Conservation (phyloP, 2,329 filamentous ascomycete genomes). For the Diaporthe citriasiana region DNA sequence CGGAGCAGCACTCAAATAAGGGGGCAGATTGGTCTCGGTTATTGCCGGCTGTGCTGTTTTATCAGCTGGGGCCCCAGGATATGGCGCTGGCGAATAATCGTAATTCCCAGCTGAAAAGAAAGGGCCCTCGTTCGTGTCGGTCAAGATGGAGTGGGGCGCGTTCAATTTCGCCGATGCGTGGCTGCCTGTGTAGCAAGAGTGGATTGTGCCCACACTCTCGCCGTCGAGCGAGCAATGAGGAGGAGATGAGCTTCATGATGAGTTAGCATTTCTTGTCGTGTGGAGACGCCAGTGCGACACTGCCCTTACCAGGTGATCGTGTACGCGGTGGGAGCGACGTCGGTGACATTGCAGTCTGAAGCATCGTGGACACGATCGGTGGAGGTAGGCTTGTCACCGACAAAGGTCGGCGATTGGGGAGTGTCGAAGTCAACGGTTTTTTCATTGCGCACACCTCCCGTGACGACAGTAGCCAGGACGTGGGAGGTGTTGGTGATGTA, state of each 20-base stretch:
- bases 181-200: neutral
- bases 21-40: neutral
- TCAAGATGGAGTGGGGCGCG: neutral
- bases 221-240: neutral
- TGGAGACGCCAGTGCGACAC: neutral
- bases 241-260: neutral
- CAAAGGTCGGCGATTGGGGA: no score
- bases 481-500: neutral
- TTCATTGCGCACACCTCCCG: neutral
- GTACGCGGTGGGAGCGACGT: neutral
- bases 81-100: neutral
- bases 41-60: neutral
- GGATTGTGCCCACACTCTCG: neutral
- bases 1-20: neutral
- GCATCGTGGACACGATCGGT: neutral
- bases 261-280: neutral
- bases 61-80: no score
- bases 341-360: neutral
- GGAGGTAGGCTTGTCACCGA: neutral
- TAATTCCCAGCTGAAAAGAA: neutral
- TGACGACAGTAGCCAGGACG: neutral
- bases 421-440: neutral
- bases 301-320: slow-evolving; percentile 1
- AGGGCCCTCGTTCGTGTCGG: neutral
- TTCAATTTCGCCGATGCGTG: neutral